These are phyloP conservation scores for Alternaria metachromatica DNA, from an alignment of 2,329 filamentous ascomycete species.

Conservation along the genomic window DNA sequence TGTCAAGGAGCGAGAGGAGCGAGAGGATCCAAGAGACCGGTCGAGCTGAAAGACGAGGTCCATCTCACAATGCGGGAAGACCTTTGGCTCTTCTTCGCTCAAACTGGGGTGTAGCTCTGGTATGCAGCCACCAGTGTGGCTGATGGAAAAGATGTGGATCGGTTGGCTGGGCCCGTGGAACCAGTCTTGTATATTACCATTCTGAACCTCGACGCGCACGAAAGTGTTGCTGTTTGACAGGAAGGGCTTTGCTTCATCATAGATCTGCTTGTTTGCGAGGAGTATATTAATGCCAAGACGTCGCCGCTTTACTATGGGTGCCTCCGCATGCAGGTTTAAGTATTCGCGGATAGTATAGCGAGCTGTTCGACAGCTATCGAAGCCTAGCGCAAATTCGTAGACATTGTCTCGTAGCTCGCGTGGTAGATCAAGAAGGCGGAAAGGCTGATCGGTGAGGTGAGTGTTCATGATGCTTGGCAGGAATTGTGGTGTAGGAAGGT, in stretches of 20 bases:
- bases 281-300: neutral
- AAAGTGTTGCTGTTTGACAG: neutral
- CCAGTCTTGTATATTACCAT: neutral
- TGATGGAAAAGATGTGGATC: neutral
- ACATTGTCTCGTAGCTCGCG: neutral
- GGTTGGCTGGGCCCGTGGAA: neutral
- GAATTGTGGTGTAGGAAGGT: neutral
- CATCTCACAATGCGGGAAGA: neutral
- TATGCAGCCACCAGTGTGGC: neutral
- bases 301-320: neutral
- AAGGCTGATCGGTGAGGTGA: neutral
- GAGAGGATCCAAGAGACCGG: neutral
- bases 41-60: neutral
- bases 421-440: slow-evolving; percentile 2
- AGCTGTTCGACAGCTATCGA: neutral
- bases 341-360: neutral
- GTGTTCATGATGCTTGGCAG: neutral
- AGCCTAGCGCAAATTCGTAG: neutral
- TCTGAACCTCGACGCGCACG: neutral
- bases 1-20: neutral
- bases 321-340: neutral
- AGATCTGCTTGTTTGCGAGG: neutral
- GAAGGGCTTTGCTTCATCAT: neutral
- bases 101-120: neutral
- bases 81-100: neutral